These are phyloP conservation scores for Russula olivacea DNA, from an alignment of 768 basidiomycete species.

Conservation along the genomic window DNA sequence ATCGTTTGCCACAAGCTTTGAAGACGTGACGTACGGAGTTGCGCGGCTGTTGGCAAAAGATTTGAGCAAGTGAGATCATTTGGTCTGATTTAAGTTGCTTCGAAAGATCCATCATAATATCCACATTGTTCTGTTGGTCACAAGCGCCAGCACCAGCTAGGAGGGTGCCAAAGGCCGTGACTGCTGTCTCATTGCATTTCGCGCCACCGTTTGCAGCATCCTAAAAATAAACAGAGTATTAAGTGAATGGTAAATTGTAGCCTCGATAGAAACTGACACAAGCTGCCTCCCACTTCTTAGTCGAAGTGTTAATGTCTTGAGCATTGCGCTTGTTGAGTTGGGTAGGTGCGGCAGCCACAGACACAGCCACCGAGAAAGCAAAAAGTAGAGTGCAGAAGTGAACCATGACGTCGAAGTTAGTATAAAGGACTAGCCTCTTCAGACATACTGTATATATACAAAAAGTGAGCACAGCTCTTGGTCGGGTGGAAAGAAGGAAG, in stretches of 20 bases:
- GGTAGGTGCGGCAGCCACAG: constrained; percentile 36
- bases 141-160: constrained; percentile 43
- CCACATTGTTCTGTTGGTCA: constrained; percentile 45
- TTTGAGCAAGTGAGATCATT: constrained; percentile 48
- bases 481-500: background rate
- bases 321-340: constrained; percentile 40
- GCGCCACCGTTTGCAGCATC: constrained; percentile 47
- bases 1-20: background rate
- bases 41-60: constrained; percentile 53
- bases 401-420: constrained; percentile 29
- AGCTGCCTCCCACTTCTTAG: constrained; percentile 42
- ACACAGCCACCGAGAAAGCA: constrained; percentile 32
- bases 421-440: no score
- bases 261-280: constrained; percentile 36
- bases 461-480: constrained; percentile 19
- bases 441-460: no score
- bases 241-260: background rate
- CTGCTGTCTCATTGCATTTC: constrained; percentile 53
- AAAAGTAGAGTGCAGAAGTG: constrained; percentile 31
- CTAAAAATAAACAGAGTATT: constrained; percentile 29
- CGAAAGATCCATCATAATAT: constrained; percentile 46
- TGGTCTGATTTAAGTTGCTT: constrained; percentile 41
- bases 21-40: constrained; percentile 39
- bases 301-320: constrained; percentile 39
- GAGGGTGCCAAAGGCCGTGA: constrained; percentile 51